Base-by-base conservation (phyloP, 371 early-diverging fungal species). In the Saksenaea vasiformis region DNA sequence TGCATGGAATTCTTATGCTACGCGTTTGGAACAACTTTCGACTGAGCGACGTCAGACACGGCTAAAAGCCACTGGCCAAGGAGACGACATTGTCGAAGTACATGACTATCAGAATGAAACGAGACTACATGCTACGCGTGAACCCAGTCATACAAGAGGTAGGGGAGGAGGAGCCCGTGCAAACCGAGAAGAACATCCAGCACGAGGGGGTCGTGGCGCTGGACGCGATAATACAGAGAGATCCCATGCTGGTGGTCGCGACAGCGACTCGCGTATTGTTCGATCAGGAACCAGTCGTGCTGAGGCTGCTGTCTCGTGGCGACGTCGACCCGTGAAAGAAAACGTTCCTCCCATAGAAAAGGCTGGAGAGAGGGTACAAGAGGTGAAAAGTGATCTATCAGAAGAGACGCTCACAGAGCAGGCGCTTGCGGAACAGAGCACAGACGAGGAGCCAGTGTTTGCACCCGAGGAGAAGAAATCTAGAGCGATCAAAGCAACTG, bases 1-100 rank as follows among this genome's bases (percentile, higher is more conserved):
- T 7, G 69, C 62, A 22, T 72, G 72, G 72, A 55, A 43, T 26
- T 61, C 64, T 7, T 72, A 54, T 28, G 69, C 72, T 3, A 19
- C 19, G 9, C 60, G 72, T 19, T 51, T 72, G 35, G 51, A 63
- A 13, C 53, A 61, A 26, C 10, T 47, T 0, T 9, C 41, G 2
- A 38, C 24, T 10, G 58, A 38, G 9, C 36, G 41, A 41, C 39
- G n/a, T 19, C 43, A 27, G 15, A 41, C 24, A 8, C 22, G n/a
- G 22, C 27, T 47, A 10, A 47, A 11, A 47, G 10, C 51, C 8
- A 22, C 51, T 47, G 51, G 51, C 24, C 51, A 47, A 17, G 51
- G 10, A 47, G 51, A 47, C 11, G 51, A 9, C 0, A n/a, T 15
- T 13, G 44, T 58, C 22, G 58, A 58, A 27, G 41, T 39, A 5